A percentile compares a stretch with the other conserved stretches of the same genome.
These are phyloP conservation scores for Fonsecaea pugnacius DNA, from an alignment of 2,329 filamentous ascomycete species.

Conservation along the genomic window DNA sequence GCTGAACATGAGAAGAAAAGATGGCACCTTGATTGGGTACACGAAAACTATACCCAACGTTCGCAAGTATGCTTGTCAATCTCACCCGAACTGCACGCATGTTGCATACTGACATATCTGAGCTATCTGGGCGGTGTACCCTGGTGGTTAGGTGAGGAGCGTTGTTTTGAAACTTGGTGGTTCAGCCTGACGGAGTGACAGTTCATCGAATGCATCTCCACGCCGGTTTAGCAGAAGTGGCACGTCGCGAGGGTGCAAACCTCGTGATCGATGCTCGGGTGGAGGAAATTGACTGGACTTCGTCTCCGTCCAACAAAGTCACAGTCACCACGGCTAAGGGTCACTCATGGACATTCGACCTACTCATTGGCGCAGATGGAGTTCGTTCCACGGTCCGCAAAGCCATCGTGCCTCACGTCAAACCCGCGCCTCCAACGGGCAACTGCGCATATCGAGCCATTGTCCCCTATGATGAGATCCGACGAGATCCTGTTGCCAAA, in stretches of 20 bases:
- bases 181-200: constrained; percentile 32
- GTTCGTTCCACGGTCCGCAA: constrained; percentile 47
- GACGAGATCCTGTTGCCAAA: constrained; percentile 48
- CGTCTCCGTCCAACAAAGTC: constrained; percentile 13
- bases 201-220: constrained; percentile 57
- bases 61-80: constrained; percentile 14
- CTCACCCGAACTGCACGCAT: neutral
- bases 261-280: constrained; percentile 48
- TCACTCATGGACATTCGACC: constrained; percentile 41
- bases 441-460: constrained; percentile 54
- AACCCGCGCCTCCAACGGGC: constrained; percentile 46
- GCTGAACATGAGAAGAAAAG: constrained; percentile 43
- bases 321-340: constrained; percentile 34
- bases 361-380: constrained; percentile 51
- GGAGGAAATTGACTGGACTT: constrained; percentile 39
- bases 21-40: constrained; percentile 46
- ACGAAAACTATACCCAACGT: constrained; percentile 40
- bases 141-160: constrained; percentile 41
- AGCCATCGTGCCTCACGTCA: constrained; percentile 48
- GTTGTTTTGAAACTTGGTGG: neutral
- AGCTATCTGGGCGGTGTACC: constrained; percentile 26
- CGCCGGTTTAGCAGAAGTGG: constrained; percentile 48
- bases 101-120: constrained; percentile 8
- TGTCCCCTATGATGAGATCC: constrained; percentile 50
- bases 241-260: constrained; percentile 45